Conservation (phyloP, 495 filamentous ascomycete species). For the Trichocladium antarcticum region DNA sequence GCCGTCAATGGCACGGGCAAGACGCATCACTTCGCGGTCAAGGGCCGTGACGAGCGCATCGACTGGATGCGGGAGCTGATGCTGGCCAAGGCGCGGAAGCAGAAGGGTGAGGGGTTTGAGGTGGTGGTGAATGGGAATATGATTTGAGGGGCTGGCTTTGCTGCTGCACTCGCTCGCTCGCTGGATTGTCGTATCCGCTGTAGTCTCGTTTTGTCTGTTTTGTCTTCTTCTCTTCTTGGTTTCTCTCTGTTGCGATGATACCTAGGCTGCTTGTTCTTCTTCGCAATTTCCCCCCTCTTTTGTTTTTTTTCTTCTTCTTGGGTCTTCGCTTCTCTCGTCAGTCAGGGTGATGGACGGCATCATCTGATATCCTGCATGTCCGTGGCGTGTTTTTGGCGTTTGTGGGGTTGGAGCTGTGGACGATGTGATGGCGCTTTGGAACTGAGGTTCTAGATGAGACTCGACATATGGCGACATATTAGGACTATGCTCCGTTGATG, state of each 20-base stretch:
- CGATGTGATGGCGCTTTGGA: not conserved
- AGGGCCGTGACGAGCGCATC: slow-evolving; percentile 75
- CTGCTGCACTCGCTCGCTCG: not conserved
- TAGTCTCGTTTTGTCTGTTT: not conserved
- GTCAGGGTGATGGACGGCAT: not conserved
- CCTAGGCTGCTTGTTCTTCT: slow-evolving; percentile 9
- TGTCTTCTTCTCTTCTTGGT: slow-evolving; percentile 1
- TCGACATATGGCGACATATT: slow-evolving; percentile 6
- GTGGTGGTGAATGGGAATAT: slow-evolving; percentile 73
- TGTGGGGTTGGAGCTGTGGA: not conserved
- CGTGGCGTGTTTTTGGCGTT: not conserved
- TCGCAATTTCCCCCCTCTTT: slow-evolving; percentile 7
- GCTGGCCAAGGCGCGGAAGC: slow-evolving; percentile 81
- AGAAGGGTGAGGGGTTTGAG: slow-evolving; percentile 70
- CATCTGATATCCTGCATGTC: slow-evolving; percentile 2
- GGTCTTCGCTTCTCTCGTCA: slow-evolving; percentile 17
- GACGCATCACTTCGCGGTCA: slow-evolving; percentile 90
- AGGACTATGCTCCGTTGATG: not conserved
- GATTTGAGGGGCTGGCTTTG: slow-evolving; percentile 37
- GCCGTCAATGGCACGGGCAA: slow-evolving; percentile 54
- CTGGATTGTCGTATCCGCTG: not conserved
- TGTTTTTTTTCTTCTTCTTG: slow-evolving; percentile 14
- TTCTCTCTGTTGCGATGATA: slow-evolving; percentile 13
- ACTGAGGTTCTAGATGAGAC: not conserved
- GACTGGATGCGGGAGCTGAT: slow-evolving; percentile 98